Evolutionary conservation across 2,329 filamentous ascomycete genomes (phyloP), one percentile per base, ranked within the genome.

Genomic region (Emmonsiellopsis sp.): DNA sequence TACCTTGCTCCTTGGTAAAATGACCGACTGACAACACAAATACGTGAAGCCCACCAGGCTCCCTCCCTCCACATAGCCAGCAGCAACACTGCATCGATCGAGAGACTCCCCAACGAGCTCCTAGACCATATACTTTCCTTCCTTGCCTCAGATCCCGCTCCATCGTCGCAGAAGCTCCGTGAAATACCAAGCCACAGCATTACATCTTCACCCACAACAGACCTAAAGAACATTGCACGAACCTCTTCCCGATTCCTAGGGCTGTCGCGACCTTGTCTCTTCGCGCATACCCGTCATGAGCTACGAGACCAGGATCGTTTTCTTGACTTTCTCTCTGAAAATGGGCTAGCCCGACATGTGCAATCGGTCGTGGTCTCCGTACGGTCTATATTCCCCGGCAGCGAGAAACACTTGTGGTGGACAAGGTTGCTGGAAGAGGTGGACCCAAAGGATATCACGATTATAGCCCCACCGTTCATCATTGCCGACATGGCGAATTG

Each of bases 381-480:
- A 7, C 63, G 68, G 52, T 69, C 70, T 48, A 68, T 67, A 51
- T 70, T 71, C 49, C 74, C 76, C 34, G 60, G 66, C 34, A 63
- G 54, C 7, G 60, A 61, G 34, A 63, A 69, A 55, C 61, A 61
- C 52, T 73, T 50, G 65, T 75, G 80, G 61, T 87, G 80, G 84
- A 71, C 72, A 53, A 72, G 72, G 16, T 57, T 86, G 1, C 79
- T 87, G 47, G 65, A 70, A 5, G 64, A 73, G 15, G 66, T 85
- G 34, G 73, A 81, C 56, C 82, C 79, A 7, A 56, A 73, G 46
- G 70, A 75, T 44, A 65, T 86, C 55, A 79, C 79, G 7, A 69
- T 86, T 52, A 66, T 83, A 46, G 83, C 84, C 0, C 79, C 84
- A 6, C 83, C 85, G 0, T 73, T 77, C 3, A 79, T 82, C 15